Evolutionary conservation across 2,329 filamentous ascomycete genomes (phyloP).

Genomic region (Xylaria sp.): DNA sequence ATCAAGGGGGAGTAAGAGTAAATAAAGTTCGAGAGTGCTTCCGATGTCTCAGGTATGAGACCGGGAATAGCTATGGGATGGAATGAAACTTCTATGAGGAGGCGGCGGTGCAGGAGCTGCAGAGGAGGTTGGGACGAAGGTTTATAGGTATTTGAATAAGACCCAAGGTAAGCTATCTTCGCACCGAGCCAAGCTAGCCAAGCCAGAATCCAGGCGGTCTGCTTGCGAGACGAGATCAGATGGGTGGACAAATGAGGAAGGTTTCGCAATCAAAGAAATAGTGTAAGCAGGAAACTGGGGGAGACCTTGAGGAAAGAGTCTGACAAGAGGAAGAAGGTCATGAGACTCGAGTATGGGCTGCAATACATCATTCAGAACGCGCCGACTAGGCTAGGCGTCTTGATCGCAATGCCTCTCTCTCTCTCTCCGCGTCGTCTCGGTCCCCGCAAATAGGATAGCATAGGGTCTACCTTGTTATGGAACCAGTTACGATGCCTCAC

Average conservation of each 20-base stretch:
- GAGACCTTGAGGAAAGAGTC: conserved; percentile 21
- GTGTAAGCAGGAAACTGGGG: conserved; percentile 25
- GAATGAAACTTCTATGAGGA: conserved; percentile 12
- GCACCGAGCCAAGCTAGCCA: conserved; percentile 17
- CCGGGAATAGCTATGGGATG: conserved; percentile 10
- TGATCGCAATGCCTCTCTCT: conserved; percentile 15
- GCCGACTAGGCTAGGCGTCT: conserved; percentile 12
- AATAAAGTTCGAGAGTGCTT: background rate
- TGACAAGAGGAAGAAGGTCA: conserved; percentile 31
- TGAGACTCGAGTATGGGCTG: conserved; percentile 31
- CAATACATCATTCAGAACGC: conserved; percentile 22
- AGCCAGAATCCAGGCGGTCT: conserved; percentile 17
- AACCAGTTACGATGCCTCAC: background rate
- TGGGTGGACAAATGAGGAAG: conserved; percentile 36
- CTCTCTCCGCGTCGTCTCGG: too few species aligned
- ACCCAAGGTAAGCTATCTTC: conserved; percentile 17
- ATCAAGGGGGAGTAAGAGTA: background rate
- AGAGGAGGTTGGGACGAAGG: conserved; percentile 21
- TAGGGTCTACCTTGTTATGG: conserved; percentile 6
- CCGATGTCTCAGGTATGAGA: background rate
- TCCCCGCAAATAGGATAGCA: conserved; percentile 18
- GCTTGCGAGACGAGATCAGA: conserved; percentile 30
- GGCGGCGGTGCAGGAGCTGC: conserved; percentile 21
- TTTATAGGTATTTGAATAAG: conserved; percentile 26
- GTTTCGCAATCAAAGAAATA: conserved; percentile 31